Evolutionary conservation across 352 stramenopile genomes (phyloP).

Genomic region (Phytophthora syringae): DNA sequence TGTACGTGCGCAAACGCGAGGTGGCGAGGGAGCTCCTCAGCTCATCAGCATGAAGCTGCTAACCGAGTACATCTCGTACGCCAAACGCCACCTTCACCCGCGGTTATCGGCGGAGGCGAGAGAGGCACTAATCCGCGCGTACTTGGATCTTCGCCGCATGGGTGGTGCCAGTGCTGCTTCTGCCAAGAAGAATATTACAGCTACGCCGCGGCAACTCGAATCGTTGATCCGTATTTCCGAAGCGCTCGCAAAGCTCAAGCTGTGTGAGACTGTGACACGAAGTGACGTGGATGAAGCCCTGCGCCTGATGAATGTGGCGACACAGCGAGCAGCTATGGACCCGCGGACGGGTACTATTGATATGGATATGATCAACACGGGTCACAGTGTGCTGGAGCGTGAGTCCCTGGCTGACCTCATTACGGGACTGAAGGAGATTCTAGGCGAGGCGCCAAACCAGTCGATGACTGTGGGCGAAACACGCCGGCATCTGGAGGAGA

Average conservation of each 20-base stretch:
- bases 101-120: slow-evolving; percentile 91
- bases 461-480: slow-evolving; percentile 89
- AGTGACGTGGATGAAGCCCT: slow-evolving; percentile 96
- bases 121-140: slow-evolving; percentile 92
- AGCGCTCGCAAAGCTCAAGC: slow-evolving; percentile 95
- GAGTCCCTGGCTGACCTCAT: slow-evolving; percentile 75
- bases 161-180: slow-evolving; percentile 57
- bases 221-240: slow-evolving; percentile 99
- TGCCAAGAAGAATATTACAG: slow-evolving; percentile 96
- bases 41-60: slow-evolving; percentile 84
- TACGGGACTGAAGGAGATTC: slow-evolving; percentile 58
- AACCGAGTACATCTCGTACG: slow-evolving; percentile 97
- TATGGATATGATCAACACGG: slow-evolving; percentile 99
- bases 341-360: slow-evolving; percentile 98
- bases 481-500: slow-evolving; percentile 86
- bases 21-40: slow-evolving; percentile 45
- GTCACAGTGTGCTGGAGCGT: slow-evolving; percentile 90
- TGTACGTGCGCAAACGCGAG: slow-evolving; percentile 42
- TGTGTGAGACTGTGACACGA: slow-evolving; percentile 70
- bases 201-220: slow-evolving; percentile 98
- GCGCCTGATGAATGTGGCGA: slow-evolving; percentile 97
- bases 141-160: slow-evolving; percentile 92
- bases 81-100: slow-evolving; percentile 93
- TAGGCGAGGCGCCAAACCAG: slow-evolving; percentile 61
- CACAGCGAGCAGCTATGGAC: slow-evolving; percentile 97